Conservation (phyloP, 106 monocot species). For the Acanthochlamys bracteata region DNA sequence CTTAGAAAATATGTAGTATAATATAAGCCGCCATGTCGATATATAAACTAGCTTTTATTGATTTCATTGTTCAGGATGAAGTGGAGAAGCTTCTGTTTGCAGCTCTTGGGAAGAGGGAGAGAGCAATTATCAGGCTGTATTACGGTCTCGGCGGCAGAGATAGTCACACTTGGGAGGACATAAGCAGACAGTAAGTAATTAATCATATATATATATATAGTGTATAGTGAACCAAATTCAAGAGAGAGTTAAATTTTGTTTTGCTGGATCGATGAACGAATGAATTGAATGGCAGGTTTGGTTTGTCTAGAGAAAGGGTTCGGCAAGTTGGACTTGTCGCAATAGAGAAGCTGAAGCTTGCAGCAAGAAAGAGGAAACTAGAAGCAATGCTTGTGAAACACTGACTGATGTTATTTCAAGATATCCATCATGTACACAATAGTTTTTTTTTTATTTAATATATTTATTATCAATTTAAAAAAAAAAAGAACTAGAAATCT, state of each 20-base stretch:
- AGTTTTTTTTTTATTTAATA: too few species aligned
- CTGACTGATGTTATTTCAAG: slow-evolving; percentile 32
- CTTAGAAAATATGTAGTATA: too few species aligned
- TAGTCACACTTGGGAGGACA: slow-evolving; percentile 86
- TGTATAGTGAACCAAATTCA: too few species aligned
- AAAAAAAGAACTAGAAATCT: too few species aligned
- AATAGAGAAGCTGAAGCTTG: slow-evolving; percentile 90
- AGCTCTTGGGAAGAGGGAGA: slow-evolving; percentile 66
- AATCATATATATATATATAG: background rate
- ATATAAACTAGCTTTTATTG: too few species aligned
- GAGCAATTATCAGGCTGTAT: slow-evolving; percentile 75
- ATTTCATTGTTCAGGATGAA: slow-evolving; percentile 67
- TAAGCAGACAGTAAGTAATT: slow-evolving; percentile 74
- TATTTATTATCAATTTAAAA: too few species aligned
- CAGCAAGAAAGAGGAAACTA: slow-evolving; percentile 65
- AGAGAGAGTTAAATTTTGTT: too few species aligned
- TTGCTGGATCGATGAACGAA: too few species aligned
- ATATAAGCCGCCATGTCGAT: too few species aligned
- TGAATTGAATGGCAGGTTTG: slow-evolving; percentile 53
- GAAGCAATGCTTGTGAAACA: slow-evolving; percentile 75
- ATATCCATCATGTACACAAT: too few species aligned
- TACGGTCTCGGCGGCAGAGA: slow-evolving; percentile 64
- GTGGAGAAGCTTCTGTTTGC: slow-evolving; percentile 57
- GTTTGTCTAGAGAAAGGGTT: slow-evolving; percentile 86
- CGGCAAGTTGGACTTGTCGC: slow-evolving; percentile 94